phyloP scores from a whole-genome alignment of 371 early-diverging fungal species.

The Lichtheimia corymbifera region DNA sequence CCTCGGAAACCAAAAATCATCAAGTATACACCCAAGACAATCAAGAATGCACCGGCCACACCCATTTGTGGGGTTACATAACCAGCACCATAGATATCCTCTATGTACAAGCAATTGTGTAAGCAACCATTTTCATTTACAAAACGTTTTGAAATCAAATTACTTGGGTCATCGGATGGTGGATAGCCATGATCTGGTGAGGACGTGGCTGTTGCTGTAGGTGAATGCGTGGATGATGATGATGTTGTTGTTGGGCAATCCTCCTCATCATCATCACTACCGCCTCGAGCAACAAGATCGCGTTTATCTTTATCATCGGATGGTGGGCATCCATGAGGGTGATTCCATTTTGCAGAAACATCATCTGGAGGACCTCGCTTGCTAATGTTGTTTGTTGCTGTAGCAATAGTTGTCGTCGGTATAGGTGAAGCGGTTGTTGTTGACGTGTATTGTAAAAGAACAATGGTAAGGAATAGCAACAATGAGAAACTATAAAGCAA shows the following conservation, averaged over 20 bases:
- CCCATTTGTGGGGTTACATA: conserved; percentile 30
- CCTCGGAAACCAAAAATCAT: conserved; percentile 34
- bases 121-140: not conserved
- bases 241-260: conserved; percentile 5
- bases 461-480: too few relatives aligned
- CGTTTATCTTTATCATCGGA: conserved; percentile 3
- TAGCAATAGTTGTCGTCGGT: too few relatives aligned
- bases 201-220: conserved; percentile 5
- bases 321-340: too few relatives aligned
- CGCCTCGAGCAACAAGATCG: conserved; percentile 3
- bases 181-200: not conserved
- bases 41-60: conserved; percentile 30
- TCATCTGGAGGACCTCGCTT: too few relatives aligned
- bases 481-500: too few relatives aligned
- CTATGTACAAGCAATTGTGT: not conserved
- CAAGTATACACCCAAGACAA: conserved; percentile 34
- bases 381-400: too few relatives aligned
- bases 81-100: conserved; percentile 14
- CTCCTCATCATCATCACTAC: not conserved
- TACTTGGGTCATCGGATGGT: not conserved
- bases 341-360: too few relatives aligned
- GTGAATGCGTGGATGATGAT: not conserved
- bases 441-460: too few relatives aligned
- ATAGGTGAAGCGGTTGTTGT: too few relatives aligned
- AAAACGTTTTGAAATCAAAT: not conserved